Base-by-base conservation (phyloP, 345 rosid species). In the Firmiana major region DNA sequence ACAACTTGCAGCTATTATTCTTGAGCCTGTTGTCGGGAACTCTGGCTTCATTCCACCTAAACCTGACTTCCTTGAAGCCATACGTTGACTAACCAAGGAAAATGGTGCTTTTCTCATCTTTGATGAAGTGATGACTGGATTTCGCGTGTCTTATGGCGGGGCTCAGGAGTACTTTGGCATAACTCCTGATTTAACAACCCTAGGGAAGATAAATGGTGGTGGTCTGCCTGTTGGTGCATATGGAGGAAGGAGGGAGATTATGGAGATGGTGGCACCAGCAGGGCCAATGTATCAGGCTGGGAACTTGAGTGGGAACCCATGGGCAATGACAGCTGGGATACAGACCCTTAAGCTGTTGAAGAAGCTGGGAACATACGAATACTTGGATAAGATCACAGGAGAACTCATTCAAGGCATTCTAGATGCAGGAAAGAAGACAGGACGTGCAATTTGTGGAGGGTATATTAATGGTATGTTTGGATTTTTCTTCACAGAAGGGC, bases 261-360 rank as follows among this genome's bases (percentile, higher is more conserved):
- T 93, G 97, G 93, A 93, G 85, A 90, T 92, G 98, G 98, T 94
- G 80, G 98, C 99, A 48, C 97, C 99, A 0, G 98, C 98, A 31
- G 98, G 99, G 81, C 97, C 98, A 7, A 91, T 96, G 98, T 96
- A 96, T 85, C 97, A 96, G 83, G 99, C 97, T 3, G 97, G 99
- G 68, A 93, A 98, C 62, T 88, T 92, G 83, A 93, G 99, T 65
- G 97, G 99, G 76, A 93, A 96, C 63, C 99, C 98, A 3, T 75
- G 93, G 83, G 99, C 99, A 16, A 93, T 93, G 98, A 91, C 98
- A 0, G 97, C 97, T 0, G 99, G 99, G 8, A 89, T 94, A 65
- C 91, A 92, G 81, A 90, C 94, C 13, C 88, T 94, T 31, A 88
- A 88, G 85, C 83, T 95, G 75, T 79, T 96, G 83, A 78, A 85